These are phyloP conservation scores for Datura wrightii DNA, from an alignment of 257 asterid genomes.

Conservation along the genomic window DNA sequence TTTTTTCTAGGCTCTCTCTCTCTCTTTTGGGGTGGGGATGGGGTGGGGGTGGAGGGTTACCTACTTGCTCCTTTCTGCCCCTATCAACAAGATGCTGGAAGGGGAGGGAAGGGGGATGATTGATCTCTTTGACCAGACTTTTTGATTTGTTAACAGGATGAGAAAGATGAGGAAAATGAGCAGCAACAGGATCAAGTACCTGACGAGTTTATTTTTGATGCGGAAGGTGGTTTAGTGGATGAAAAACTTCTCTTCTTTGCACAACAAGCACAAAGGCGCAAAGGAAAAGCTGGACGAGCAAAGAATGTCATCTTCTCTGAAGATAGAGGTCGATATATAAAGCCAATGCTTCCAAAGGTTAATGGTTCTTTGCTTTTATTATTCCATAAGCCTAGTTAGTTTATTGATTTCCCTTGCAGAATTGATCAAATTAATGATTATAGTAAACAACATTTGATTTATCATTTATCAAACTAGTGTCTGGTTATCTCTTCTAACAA, in stretches of 20 bases:
- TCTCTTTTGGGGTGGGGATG: background rate
- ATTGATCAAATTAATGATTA: background rate
- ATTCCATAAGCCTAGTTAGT: background rate
- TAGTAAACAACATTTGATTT: background rate
- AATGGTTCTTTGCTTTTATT: slow-evolving; percentile 30
- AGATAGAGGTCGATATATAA: slow-evolving; percentile 94
- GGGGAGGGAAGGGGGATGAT: background rate
- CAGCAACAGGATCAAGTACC: slow-evolving; percentile 91
- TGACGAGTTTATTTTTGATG: slow-evolving; percentile 95
- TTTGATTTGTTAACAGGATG: slow-evolving; percentile 58
- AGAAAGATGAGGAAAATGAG: slow-evolving; percentile 80
- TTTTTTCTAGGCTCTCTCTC: background rate
- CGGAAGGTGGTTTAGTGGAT: slow-evolving; percentile 94
- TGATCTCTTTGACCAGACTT: slow-evolving; percentile 28
- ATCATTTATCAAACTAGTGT: slow-evolving; percentile 13
- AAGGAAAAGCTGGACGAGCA: slow-evolving; percentile 98
- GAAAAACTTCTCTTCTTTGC: slow-evolving; percentile 99
- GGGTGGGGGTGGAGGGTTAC: background rate
- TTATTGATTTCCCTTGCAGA: slow-evolving; percentile 22
- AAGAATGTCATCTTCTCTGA: slow-evolving; percentile 96
- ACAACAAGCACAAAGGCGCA: slow-evolving; percentile 88
- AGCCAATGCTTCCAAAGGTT: slow-evolving; percentile 99
- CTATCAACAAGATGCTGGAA: slow-evolving; percentile 24
- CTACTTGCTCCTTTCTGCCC: background rate
- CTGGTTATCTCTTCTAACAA: slow-evolving; percentile 36